Conservation (phyloP, 2,329 filamentous ascomycete species). For the Botrytis elliptica region DNA sequence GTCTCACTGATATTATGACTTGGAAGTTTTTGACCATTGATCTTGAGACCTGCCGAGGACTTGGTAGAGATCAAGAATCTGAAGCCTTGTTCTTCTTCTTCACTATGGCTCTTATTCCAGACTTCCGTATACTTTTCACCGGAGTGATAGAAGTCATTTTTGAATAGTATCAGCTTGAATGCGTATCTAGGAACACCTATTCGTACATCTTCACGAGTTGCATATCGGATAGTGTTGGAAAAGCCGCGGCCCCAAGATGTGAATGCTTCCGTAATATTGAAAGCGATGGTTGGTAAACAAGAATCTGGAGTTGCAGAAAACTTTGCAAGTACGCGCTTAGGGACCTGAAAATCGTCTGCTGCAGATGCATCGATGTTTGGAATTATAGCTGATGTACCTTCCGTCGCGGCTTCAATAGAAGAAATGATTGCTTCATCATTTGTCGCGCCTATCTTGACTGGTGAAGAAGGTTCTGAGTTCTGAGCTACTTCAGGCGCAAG, state of each 20-base stretch:
- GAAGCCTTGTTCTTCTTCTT: conserved; percentile 42
- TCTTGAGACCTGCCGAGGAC: conserved; percentile 68
- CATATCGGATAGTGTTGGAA: conserved; percentile 67
- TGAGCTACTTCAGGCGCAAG: conserved; percentile 20
- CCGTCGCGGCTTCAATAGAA: background rate
- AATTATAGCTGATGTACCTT: background rate
- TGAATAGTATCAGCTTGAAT: conserved; percentile 75
- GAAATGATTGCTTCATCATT: background rate
- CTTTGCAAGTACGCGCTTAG: conserved; percentile 57
- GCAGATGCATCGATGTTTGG: conserved; percentile 20
- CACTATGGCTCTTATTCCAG: conserved; percentile 25
- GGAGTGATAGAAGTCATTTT: conserved; percentile 63
- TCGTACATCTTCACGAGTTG: conserved; percentile 60
- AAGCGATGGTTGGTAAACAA: conserved; percentile 57
- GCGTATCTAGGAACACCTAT: conserved; percentile 71
- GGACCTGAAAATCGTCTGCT: conserved; percentile 33
- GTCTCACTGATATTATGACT: conserved; percentile 56
- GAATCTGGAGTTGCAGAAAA: conserved; percentile 67
- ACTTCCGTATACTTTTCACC: conserved; percentile 12
- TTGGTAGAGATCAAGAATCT: conserved; percentile 78
- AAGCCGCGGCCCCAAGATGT: conserved; percentile 75
- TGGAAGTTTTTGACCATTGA: conserved; percentile 70
- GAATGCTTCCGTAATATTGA: conserved; percentile 65
- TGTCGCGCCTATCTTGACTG: background rate
- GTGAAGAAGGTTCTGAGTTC: background rate